Conservation (phyloP, 208 protist genomes). For the Trypanosoma mega region DNA sequence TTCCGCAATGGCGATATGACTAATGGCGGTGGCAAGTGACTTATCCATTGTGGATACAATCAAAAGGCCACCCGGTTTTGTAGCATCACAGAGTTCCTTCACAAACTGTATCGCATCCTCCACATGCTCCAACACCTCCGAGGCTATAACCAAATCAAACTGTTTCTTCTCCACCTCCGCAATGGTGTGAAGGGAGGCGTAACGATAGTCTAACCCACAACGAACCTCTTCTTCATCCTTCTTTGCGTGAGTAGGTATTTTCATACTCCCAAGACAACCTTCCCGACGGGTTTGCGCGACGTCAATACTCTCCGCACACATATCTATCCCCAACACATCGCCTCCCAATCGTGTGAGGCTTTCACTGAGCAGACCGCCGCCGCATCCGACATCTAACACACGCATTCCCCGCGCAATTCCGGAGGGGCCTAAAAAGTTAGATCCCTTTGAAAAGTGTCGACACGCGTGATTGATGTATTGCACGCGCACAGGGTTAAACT, state of each 20-base stretch:
- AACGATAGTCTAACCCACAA: conserved; percentile 22
- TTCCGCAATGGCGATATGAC: conserved; percentile 85
- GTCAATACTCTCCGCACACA: conserved; percentile 75
- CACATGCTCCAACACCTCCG: conserved; percentile 95
- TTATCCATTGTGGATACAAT: conserved; percentile 94
- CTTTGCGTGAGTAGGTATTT: neutral
- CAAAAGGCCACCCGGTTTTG: conserved; percentile 86
- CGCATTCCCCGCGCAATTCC: conserved; percentile 38
- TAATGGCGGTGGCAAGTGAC: conserved; percentile 66
- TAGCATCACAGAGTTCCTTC: conserved; percentile 60
- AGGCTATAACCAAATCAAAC: conserved; percentile 89
- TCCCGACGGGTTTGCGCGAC: conserved; percentile 56
- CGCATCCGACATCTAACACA: conserved; percentile 92
- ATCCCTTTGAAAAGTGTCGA: conserved; percentile 34
- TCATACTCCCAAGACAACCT: conserved; percentile 13
- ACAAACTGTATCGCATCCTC: conserved; percentile 85
- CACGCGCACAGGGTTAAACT: conserved; percentile 91
- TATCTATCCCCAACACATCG: conserved; percentile 90
- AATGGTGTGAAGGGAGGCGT: conserved; percentile 58
- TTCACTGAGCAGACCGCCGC: conserved; percentile 90
- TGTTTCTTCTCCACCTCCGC: conserved; percentile 37
- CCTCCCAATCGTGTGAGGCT: conserved; percentile 84
- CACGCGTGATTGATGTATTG: conserved; percentile 71
- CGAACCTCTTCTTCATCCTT: neutral
- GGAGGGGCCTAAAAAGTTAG: neutral